Percentiles rank a stretch among this genome's conserved stretches.
phyloP scores from a whole-genome alignment of 768 basidiomycete genomes.

The Tricholomella constricta region DNA sequence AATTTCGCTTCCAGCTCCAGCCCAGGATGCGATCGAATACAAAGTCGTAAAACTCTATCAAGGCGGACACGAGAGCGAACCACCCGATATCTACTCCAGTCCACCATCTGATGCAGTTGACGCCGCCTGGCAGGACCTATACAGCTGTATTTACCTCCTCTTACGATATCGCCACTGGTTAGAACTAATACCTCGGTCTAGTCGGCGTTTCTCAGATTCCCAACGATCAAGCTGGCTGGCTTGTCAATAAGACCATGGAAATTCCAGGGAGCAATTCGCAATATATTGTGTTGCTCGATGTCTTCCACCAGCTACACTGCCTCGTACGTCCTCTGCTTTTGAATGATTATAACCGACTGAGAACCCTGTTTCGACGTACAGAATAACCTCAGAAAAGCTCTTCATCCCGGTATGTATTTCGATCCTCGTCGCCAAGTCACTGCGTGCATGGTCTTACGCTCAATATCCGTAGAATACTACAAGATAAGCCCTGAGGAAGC shows the following conservation, averaged over 20 bases:
- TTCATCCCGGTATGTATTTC: conserved; percentile 6
- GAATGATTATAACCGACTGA: no score
- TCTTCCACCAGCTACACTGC: conserved; percentile 15
- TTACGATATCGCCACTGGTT: neutral
- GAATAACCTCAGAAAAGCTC: conserved; percentile 3
- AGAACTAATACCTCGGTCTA: neutral
- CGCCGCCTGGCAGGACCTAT: conserved; percentile 10
- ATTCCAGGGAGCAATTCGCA: conserved; percentile 7
- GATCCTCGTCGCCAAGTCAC: no score
- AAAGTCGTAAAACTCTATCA: conserved; percentile 11
- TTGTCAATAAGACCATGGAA: conserved; percentile 9
- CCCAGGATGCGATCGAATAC: conserved; percentile 7
- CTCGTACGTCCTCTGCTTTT: neutral
- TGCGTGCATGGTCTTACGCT: no score
- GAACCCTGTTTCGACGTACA: no score
- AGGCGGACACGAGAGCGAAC: conserved; percentile 1
- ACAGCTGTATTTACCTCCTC: conserved; percentile 2
- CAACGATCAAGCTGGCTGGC: conserved; percentile 5
- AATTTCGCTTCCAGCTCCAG: neutral
- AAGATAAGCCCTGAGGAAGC: neutral
- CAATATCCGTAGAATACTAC: conserved; percentile 5
- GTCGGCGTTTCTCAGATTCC: conserved; percentile 9
- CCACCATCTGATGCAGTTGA: conserved; percentile 14
- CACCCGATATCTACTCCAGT: conserved; percentile 9
- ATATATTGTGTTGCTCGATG: conserved; percentile 13